Percentiles rank a stretch among this genome's conserved stretches.
These are phyloP conservation scores for Ceratocystis papillata DNA, from an alignment of 2,329 filamentous ascomycete genomes.

Conservation along the genomic window DNA sequence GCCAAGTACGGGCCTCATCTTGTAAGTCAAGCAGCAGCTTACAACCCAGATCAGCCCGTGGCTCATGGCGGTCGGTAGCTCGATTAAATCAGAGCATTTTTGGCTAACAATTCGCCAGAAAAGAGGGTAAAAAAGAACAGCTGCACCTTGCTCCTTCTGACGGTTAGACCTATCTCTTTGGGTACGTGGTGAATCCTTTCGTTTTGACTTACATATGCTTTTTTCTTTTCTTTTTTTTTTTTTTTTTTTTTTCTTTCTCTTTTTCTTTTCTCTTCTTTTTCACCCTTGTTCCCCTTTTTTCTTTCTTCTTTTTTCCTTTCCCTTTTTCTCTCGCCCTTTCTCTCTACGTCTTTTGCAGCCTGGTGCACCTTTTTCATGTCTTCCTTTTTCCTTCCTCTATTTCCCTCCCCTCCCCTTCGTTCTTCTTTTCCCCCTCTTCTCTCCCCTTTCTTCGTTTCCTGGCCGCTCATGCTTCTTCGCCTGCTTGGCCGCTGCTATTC, in stretches of 20 bases:
- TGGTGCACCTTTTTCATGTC: neutral
- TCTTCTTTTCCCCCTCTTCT: neutral
- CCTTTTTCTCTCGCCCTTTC: no score
- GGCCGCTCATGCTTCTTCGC: neutral
- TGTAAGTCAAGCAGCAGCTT: no score
- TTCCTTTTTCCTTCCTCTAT: neutral
- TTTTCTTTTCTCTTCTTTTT: constrained; percentile 2
- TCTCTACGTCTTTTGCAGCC: neutral
- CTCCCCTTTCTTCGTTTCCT: neutral
- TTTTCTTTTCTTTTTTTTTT: neutral
- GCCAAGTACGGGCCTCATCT: no score
- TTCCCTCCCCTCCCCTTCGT: neutral
- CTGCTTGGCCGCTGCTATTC: neutral
- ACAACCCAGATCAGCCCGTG: no score
- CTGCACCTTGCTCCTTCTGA: neutral
- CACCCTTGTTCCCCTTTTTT: no score
- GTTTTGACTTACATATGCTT: neutral
- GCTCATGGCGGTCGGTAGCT: no score
- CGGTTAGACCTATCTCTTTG: neutral
- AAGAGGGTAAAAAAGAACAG: neutral
- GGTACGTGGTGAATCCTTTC: neutral
- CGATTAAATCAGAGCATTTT: no score
- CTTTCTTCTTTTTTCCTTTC: no score
- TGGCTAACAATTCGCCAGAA: no score
- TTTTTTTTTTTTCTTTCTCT: neutral